Conservation (phyloP, 1,284 basidiomycete species). For the Pseudozyma sp. region DNA sequence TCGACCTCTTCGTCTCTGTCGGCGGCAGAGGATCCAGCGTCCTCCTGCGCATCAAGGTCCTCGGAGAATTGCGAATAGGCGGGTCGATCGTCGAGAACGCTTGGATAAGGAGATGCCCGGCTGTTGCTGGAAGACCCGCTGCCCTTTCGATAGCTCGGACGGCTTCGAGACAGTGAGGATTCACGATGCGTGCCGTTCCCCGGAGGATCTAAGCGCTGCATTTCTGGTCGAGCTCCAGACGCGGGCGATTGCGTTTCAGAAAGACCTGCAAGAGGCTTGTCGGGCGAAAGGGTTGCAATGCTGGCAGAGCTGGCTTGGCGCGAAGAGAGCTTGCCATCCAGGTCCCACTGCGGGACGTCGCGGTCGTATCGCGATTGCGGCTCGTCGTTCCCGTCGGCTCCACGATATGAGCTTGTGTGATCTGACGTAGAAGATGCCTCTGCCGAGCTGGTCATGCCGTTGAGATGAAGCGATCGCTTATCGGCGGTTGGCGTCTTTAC, state of each 20-base stretch:
- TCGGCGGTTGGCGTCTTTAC: conserved; percentile 30
- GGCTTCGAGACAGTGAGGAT: background rate
- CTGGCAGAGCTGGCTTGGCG: conserved; percentile 42
- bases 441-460: conserved; percentile 19
- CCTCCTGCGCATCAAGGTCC: conserved; percentile 50
- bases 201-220: background rate
- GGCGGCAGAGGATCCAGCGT: conserved; percentile 38
- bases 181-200: conserved; percentile 4
- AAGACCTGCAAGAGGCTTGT: conserved; percentile 13
- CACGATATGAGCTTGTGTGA: background rate
- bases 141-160: conserved; percentile 2
- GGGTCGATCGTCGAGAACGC: conserved; percentile 22
- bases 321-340: conserved; percentile 43
- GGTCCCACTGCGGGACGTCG: conserved; percentile 57
- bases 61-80: conserved; percentile 50
- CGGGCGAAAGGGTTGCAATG: conserved; percentile 36
- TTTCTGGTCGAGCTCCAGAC: conserved; percentile 1
- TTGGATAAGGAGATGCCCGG: conserved; percentile 11
- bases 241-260: conserved; percentile 9
- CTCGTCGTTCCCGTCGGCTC: conserved; percentile 1
- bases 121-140: conserved; percentile 14
- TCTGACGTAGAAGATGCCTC: conserved; percentile 1
- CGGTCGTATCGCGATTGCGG: conserved; percentile 28
- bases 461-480: conserved; percentile 20
- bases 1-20: conserved; percentile 59